Evolutionary conservation across 495 filamentous ascomycete species (phyloP), one percentile per base, ranked within the genome.

Genomic region (Geoglossum glabrum): DNA sequence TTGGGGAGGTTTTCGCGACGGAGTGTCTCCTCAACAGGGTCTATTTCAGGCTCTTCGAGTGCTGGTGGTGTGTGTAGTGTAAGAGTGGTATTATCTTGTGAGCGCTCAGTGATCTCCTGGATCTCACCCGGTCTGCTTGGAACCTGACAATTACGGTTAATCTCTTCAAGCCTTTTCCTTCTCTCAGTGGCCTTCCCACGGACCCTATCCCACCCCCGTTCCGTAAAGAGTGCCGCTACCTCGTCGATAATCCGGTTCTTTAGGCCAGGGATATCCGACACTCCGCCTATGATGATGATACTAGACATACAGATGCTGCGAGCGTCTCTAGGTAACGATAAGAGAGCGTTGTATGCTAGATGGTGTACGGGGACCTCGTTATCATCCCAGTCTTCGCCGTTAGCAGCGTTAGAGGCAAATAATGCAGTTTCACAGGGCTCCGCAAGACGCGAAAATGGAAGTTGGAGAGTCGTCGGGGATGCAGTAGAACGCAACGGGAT

Each of bases 301-400:
- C 90, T 84, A 7, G 88, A 80, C 86, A 96, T 92, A 68, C 88
- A 95, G 9, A 82, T 70, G 0, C 82, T 80, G 25, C 92, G 81
- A 23, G 86, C 79, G 70, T 98, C 92, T 1, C 89, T 71, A 0
- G 89, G 85, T 0, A 94, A 73, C 10, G 78, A 69, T 1, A 90
- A 73, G 3, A 98, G 77, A n/a, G 76, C 72, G 31, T 76, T 76
- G 69, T 94, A 94, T 0, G 89, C 74, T 9, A 97, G 75, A 9
- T 78, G 60, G 30, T 81, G 83, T 0, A 96, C 67, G 0, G 90
- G 78, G 28, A 82, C 76, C 57, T 96, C 87, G 61, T 98, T 78
- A 64, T 96, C 87, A 66, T 98, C 92, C 56, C 87, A 73, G 54
- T 80, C 73, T 63, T 76, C 63, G 34, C 73, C 60, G 50, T 73